Base-by-base conservation (phyloP, 768 basidiomycete species). In the Paxillus involutus region DNA sequence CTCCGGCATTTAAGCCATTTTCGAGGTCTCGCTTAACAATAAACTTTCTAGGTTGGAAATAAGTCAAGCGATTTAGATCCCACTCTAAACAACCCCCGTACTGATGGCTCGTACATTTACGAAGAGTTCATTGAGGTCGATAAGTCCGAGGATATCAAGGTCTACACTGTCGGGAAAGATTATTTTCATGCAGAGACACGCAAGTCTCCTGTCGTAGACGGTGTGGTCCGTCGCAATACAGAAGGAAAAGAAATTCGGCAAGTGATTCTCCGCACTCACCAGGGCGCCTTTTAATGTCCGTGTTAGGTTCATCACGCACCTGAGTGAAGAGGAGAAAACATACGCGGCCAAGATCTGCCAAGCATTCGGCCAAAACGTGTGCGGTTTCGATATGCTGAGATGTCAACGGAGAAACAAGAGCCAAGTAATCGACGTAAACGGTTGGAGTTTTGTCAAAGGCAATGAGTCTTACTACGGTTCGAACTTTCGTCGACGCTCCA, bases 121-220 rank as follows among this genome's bases (percentile, higher is more conserved):
- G 97, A 99, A 72, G 82, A 97, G 61, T 99, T 99, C 64, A 89
- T 99, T 61, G 94, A 98, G 58, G 94, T 97, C 29, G 94, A 96
- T 62, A 98, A 97, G 68, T 90, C 90, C 24, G 97, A 98, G 72
- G 97, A 99, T 70, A 98, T 99, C 81, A 99, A 99, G 70, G 94
- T 98, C 26, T 99, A 99, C 71, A 98, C 97, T 0, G 91, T 99
- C 35, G 97, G 97, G 9, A 85, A 84, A 48, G 87, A 93, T 49
- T 98, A 94, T 66, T 94, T 93, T 8, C 97, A 98, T 70, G 97
- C 97, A 19, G 97, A 99, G 73, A 98, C 97, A 3, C 88, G 97
- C 60, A 99, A 97, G 73, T 98, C 97, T 3, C 97, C 97, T 36
- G 93, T 97, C 19, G 96, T 99, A 6, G 97, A 99, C 65, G 97